Conservation (phyloP, 2,329 filamentous ascomycete species). For the Camptophora hylomeconis region DNA sequence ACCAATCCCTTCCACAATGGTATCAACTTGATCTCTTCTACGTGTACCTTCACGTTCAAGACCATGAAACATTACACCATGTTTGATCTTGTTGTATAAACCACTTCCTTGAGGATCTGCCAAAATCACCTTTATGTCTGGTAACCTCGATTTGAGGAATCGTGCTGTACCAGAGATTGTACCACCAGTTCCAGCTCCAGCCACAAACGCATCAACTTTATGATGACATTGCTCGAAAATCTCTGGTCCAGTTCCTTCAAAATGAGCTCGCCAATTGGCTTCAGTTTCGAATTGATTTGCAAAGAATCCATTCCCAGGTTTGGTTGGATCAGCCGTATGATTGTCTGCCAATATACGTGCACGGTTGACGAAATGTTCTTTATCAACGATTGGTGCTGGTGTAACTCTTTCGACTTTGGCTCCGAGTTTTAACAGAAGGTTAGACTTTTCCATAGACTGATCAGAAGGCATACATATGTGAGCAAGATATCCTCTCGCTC, state of each 20-base stretch:
- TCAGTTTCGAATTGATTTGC: slow-evolving; percentile 91
- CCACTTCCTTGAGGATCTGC: slow-evolving; percentile 93
- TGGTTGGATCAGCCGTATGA: slow-evolving; percentile 48
- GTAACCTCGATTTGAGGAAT: slow-evolving; percentile 64
- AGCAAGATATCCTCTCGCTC: slow-evolving; percentile 77
- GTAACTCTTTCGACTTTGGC: slow-evolving; percentile 84
- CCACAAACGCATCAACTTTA: slow-evolving; percentile 71
- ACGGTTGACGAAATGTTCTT: slow-evolving; percentile 86
- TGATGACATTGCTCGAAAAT: slow-evolving; percentile 69
- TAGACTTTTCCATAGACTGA: slow-evolving; percentile 75
- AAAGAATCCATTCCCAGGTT: slow-evolving; percentile 71
- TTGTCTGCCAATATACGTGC: slow-evolving; percentile 63
- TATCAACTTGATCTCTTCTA: slow-evolving; percentile 81
- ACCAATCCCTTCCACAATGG: slow-evolving; percentile 89
- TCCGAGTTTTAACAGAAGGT: slow-evolving; percentile 77
- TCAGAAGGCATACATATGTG: slow-evolving; percentile 98
- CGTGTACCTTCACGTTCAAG: slow-evolving; percentile 87
- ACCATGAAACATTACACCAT: slow-evolving; percentile 87
- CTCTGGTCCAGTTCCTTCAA: slow-evolving; percentile 73
- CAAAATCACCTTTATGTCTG: slow-evolving; percentile 57
- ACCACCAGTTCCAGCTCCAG: slow-evolving; percentile 86
- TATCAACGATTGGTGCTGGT: slow-evolving; percentile 86
- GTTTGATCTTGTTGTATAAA: slow-evolving; percentile 78
- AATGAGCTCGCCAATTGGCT: slow-evolving; percentile 81
- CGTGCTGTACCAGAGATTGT: slow-evolving; percentile 79